A percentile compares a stretch with the other conserved stretches of the same genome.
These are phyloP conservation scores for Fusarium sp. DNA, from an alignment of 2,329 filamentous ascomycete species.

Conservation along the genomic window DNA sequence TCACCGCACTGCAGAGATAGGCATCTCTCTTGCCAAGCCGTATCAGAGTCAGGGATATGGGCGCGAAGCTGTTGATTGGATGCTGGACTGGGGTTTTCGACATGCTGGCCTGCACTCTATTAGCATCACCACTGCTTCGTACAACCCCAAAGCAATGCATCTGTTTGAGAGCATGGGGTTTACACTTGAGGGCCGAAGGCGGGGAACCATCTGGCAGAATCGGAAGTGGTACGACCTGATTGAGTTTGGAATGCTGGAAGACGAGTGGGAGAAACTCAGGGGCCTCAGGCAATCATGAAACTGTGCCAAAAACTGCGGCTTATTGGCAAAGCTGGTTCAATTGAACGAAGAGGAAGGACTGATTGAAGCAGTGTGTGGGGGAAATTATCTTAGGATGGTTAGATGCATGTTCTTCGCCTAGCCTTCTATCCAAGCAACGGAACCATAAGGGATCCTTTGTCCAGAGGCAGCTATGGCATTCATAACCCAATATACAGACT, in stretches of 20 bases:
- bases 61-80: slow-evolving; percentile 63
- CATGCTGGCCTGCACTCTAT: slow-evolving; percentile 61
- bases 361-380: too few species aligned
- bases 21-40: slow-evolving; percentile 53
- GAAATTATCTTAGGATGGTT: too few species aligned
- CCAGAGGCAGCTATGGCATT: too few species aligned
- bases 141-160: slow-evolving; percentile 59
- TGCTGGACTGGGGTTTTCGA: slow-evolving; percentile 61
- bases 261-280: slow-evolving; percentile 55
- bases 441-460: too few species aligned
- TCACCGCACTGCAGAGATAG: slow-evolving; percentile 48
- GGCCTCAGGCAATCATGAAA: slow-evolving; percentile 1
- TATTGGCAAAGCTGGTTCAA: background rate
- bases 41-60: slow-evolving; percentile 62
- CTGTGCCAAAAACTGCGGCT: too few species aligned
- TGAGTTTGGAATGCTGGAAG: slow-evolving; percentile 57
- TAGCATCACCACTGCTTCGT: slow-evolving; percentile 57
- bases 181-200: slow-evolving; percentile 57
- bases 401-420: too few species aligned
- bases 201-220: slow-evolving; percentile 61
- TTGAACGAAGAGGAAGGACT: background rate
- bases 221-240: slow-evolving; percentile 58
- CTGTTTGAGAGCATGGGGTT: slow-evolving; percentile 64
- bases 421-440: too few species aligned
- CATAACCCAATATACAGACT: too few species aligned